Conservation (phyloP, 768 basidiomycete species). For the Scleroderma citrinum region DNA sequence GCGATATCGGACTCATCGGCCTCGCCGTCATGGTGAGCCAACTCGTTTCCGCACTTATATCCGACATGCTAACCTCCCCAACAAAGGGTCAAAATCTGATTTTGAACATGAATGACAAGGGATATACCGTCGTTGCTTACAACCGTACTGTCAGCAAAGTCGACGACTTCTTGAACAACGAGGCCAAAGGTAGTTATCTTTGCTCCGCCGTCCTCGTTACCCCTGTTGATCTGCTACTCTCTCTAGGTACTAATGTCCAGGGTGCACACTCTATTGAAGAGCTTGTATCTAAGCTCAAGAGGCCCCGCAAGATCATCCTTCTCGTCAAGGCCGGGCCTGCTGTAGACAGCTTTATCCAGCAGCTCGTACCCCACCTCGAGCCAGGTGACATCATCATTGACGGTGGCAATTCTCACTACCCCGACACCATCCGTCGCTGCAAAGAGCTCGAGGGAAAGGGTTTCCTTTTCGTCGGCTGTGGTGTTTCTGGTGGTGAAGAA, state of each 20-base stretch:
- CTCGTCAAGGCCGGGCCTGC: constrained; percentile 97
- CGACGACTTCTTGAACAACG: constrained; percentile 90
- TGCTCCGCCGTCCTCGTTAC: constrained; percentile 24
- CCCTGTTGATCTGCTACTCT: constrained; percentile 15
- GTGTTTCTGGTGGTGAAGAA: constrained; percentile 99
- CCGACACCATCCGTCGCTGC: constrained; percentile 93
- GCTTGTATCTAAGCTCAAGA: constrained; percentile 87
- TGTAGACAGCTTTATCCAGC: constrained; percentile 91
- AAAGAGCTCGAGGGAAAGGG: constrained; percentile 93
- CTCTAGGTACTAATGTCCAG: constrained; percentile 84
- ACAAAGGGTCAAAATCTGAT: constrained; percentile 91
- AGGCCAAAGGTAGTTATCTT: constrained; percentile 82
- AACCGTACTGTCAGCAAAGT: constrained; percentile 98
- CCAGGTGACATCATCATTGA: constrained; percentile 98
- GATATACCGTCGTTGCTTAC: constrained; percentile 93
- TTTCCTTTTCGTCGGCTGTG: constrained; percentile 94
- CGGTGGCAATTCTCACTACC: constrained; percentile 99
- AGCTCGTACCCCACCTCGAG: constrained; percentile 87
- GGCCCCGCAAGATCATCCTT: constrained; percentile 93
- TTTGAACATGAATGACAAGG: constrained; percentile 99
- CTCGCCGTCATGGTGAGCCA: constrained; percentile 91
- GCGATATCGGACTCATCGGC: constrained; percentile 98
- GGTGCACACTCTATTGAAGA: constrained; percentile 94
- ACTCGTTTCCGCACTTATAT: constrained; percentile 12
- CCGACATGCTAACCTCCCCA: constrained; percentile 1